Base-by-base conservation (phyloP, 441 rosid species). In the Croton setiger region DNA sequence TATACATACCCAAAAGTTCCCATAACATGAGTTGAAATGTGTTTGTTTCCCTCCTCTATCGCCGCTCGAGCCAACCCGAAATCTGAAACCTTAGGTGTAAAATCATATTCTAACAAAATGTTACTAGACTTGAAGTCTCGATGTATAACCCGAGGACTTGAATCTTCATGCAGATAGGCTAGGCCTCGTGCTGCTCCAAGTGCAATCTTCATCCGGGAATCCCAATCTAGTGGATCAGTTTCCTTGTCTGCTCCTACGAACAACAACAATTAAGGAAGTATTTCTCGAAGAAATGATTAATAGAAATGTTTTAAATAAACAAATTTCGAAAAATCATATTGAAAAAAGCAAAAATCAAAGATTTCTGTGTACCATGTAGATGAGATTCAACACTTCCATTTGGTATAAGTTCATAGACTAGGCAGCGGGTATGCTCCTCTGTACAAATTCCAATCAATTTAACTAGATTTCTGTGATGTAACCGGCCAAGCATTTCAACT, bases 401-500 rank as follows among this genome's bases (percentile, higher is more conserved):
- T 20, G 88, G 91, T 66, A 89, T 82, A 57, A 87, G 89, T 80
- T 89, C 92, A 60, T 87, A 89, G 63, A 87, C 87, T 31, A 87
- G 78, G 83, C 96, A 86, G 21, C 88, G 88, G 15, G 60, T 64
- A 33, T 74, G 76, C n/a, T 74, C 86, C 58, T 84, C 88, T 0
- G 80, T 78, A 78, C 92, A 87, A 55, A 84, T 86, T 45, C 96
- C 91, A 60, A 87, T 78, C 70, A 89, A 71, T 69, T 83, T 86
- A 53, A 87, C 96, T 52, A 89, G 76, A 75, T 89, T 87, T 64
- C 96, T 78, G 72, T 87, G 96, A 70, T 89, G 92, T 67, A 89
- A 79, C 45, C 92, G 92, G 81, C 91, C 81, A 71, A 86, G 96
- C 92, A 89, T 89, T 77, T 89, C 92, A 7, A 89, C 85, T 77